Evolutionary conservation across 495 filamentous ascomycete species (phyloP), one percentile per base, ranked within the genome.

Genomic region (Glutinoglossum americanum): DNA sequence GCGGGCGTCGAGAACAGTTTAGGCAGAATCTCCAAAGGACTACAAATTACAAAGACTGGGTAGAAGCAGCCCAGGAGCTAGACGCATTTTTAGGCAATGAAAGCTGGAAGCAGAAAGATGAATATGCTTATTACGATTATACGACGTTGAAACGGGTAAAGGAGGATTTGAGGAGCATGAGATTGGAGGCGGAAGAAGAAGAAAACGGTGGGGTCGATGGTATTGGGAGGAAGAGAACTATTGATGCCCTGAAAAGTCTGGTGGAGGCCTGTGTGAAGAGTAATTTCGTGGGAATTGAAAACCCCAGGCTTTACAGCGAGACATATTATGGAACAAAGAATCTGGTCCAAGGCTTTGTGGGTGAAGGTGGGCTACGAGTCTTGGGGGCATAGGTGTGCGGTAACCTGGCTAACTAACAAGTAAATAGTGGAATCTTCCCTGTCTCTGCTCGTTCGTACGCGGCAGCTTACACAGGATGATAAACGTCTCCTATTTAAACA

Each of bases 321-420:
- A 89, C 89, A 1, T 97, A 98, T 63, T 94, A 88, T 58, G 92
- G 93, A 25, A 98, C 92, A 1, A 98, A 98, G 66, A 78, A 88
- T 44, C 68, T 94, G 49, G 88, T 93, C 17, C 93, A 97, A 70
- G 76, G 80, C 44, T 96, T 85, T 65, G 73, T 95, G 54, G 86
- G 94, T 61, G 89, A 97, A 71, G 74, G 79, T 80, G 65, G 54
- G 70, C 62, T n/a, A 13, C 49, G 1, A 17, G 28, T 5, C 23
- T 26, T 13, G 11, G 19, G 1, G 8, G n/a, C 25, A 13, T 27
- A 8, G 3, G 3, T 55, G 5, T 45, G 5, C 8, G 1, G 10
- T 32, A 17, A 3, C 6, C 3, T 7, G 5, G 17, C 1, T 2
- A 9, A 41, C 49, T 53, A 30, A 56, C 28, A 39, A 2, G 10